A percentile compares a stretch with the other conserved stretches of the same genome.
Evolutionary conservation across 2,329 filamentous ascomycete genomes (phyloP).

Genomic region (Scytalidium lignicola): DNA sequence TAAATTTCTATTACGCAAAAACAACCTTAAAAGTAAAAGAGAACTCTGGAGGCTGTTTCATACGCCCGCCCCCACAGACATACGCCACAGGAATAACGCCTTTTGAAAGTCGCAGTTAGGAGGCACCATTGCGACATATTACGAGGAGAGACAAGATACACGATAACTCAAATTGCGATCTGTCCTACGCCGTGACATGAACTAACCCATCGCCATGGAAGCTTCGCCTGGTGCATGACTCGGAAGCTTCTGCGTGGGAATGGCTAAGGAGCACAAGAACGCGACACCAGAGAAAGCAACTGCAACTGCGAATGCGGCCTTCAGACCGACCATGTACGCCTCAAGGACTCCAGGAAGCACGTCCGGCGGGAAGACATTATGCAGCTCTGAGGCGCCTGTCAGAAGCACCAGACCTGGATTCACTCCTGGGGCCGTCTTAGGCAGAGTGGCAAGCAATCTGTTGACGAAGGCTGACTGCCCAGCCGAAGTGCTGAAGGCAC

Average conservation of each 20-base stretch:
- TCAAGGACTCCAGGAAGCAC: conserved; percentile 46
- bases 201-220: not conserved
- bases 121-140: too few species aligned
- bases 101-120: too few species aligned
- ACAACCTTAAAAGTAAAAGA: too few species aligned
- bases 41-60: too few species aligned
- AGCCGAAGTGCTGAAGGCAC: conserved; percentile 41
- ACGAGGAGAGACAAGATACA: too few species aligned
- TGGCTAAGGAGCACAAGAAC: not conserved
- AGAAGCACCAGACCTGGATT: conserved; percentile 32
- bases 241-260: not conserved
- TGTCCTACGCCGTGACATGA: too few species aligned
- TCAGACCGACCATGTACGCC: conserved; percentile 58
- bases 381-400: conserved; percentile 49
- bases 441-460: conserved; percentile 32
- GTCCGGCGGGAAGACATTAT: conserved; percentile 39
- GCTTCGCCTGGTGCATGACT: not conserved
- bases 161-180: too few species aligned
- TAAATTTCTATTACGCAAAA: too few species aligned
- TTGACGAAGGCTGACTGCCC: conserved; percentile 41
- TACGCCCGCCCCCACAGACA: too few species aligned
- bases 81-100: too few species aligned
- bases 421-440: conserved; percentile 29
- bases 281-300: conserved; percentile 32
- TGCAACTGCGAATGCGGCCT: conserved; percentile 54